Conservation (phyloP, 257 asterid genomes). For the Solanum raphanifolium region DNA sequence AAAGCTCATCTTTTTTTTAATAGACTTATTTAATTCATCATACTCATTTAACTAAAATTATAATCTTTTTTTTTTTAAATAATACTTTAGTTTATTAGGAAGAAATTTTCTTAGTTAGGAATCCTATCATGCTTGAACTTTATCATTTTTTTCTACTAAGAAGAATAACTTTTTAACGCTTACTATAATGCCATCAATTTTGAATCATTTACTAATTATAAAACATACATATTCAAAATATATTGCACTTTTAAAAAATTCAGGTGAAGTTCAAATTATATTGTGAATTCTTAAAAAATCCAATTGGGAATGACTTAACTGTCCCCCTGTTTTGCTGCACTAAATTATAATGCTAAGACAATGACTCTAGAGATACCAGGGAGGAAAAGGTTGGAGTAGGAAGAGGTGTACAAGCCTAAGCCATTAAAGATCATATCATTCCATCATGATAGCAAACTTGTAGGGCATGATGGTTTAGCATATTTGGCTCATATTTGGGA, state of each 20-base stretch:
- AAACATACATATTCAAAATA: no score
- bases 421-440: neutral
- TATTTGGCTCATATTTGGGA: neutral
- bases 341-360: neutral
- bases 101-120: neutral
- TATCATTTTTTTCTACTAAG: neutral
- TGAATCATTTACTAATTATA: no score
- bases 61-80: no score
- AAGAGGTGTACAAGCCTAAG: neutral
- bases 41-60: neutral
- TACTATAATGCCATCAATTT: neutral
- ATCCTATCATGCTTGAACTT: neutral
- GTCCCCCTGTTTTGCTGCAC: neutral
- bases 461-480: neutral
- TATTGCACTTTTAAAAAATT: neutral
- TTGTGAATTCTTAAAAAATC: neutral
- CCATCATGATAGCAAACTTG: neutral
- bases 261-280: neutral
- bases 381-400: neutral
- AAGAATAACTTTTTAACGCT: neutral
- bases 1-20: neutral
- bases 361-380: neutral
- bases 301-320: neutral
- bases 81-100: neutral
- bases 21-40: neutral